Evolutionary conservation across 495 filamentous ascomycete species (phyloP), one percentile per base, ranked within the genome.

Genomic region (Aspergillus sclerotiicarbonarius): DNA sequence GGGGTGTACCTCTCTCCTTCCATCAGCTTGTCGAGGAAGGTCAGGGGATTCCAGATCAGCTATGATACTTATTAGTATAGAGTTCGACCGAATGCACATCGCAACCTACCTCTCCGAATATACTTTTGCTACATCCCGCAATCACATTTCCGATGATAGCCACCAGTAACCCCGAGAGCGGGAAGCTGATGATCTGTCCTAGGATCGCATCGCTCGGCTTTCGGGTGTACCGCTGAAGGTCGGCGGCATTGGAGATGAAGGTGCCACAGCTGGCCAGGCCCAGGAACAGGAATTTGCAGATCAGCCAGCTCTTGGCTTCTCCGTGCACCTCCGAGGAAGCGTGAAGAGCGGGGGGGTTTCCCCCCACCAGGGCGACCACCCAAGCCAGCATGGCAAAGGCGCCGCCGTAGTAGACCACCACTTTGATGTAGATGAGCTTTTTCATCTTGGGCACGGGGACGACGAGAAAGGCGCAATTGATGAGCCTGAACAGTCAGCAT

Each of bases 211-310:
- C 70, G 41, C 64, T 71, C 1, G 72, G 72, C 45, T 62, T 66
- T 9, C 46, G 61, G 15, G 72, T 66, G 52, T 75, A 75, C 8
- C 72, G 60, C 45, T 72, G 71, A 15, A 67, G 51, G 63, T 82
- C 80, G 44, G 73, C 77, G 4, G 79, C 67, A 56, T 83, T 73
- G 49, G 75, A 79, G 12, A 80, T 77, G 63, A 82, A 82, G 1
- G 75, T 79, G 8, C 64, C 72, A 44, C 66, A 71, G 53, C 66
- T 71, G 15, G 71, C 72, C 31, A 68, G 63, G 5, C 69, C 71
- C 16, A 72, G 50, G n/a, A 67, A 66, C n/a, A 75, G 56, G 65
- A 72, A 73, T 6, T 66, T 70, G 32, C 67, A 59, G 10, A 73
- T 65, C 35, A 72, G 53, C 60, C 65, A 75, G 8, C 64, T 62